Evolutionary conservation across 2,329 filamentous ascomycete genomes (phyloP), one percentile per base, ranked within the genome.

Genomic region (Dothidotthia symphoricarpi): DNA sequence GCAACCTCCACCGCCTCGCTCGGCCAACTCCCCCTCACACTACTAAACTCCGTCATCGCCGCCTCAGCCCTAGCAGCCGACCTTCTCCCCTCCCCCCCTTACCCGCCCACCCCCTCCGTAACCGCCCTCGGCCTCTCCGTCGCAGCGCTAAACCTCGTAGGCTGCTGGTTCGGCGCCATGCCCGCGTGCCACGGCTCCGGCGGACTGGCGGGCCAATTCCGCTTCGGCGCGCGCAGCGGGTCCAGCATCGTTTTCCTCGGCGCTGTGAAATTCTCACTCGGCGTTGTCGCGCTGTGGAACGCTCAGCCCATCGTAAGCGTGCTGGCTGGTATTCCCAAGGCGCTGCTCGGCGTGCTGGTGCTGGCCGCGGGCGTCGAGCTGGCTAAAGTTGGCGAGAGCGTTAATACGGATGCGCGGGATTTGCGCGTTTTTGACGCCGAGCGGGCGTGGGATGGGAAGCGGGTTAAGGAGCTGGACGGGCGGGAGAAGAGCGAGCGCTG

Each of bases 101-200:
- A 62, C 27, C 65, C 69, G 1, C 37, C 61, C 0, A 72, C 82
- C 0, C 88, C 88, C 0, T 81, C 80, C 0, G 83, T 88, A 5
- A 91, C 88, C 0, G 75, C 82, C 1, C 74, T 97, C 19, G 91
- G 90, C 1, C 64, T 90, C 43, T 95, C 88, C 37, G 87, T 97
- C 3, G 83, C 84, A 0, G 57, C 74, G 2, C 94, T 95, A 80
- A 97, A 97, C 61, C 71, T 96, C 3, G 64, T 85, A 1, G 85
- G 86, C 12, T 90, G 87, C 56, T 95, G 88, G 86, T 94, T 95
- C 56, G 90, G 90, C 31, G 86, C 85, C 4, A 97, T 96, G 93
- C 93, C 91, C 3, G 82, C 93, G 3, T 97, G 93, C 60, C 93
- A 97, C 62, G 91, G 91, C 4, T 88, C 88, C 1, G 91, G 91